Evolutionary conservation across 352 stramenopile genomes (phyloP).

Genomic region (Globisporangium rhizosaccharum): DNA sequence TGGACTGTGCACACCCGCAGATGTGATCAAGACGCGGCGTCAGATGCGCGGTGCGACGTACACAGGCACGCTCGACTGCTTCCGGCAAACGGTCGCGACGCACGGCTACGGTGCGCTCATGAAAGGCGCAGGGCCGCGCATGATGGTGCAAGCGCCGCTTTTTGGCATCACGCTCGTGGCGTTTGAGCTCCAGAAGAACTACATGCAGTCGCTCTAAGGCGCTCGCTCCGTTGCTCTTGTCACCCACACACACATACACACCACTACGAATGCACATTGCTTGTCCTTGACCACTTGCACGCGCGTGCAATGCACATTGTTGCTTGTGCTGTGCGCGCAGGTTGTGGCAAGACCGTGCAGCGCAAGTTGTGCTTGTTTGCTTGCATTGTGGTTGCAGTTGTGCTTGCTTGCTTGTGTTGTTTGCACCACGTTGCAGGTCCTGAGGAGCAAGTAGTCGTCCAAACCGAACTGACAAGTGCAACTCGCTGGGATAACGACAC

Average conservation of each 20-base stretch:
- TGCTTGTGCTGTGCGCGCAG: too few species aligned
- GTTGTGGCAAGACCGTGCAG: too few species aligned
- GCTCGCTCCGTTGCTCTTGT: background rate
- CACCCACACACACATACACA: background rate
- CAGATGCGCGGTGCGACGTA: constrained; percentile 81
- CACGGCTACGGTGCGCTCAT: constrained; percentile 84
- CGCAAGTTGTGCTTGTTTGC: too few species aligned
- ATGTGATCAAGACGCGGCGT: constrained; percentile 89
- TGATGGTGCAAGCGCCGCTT: constrained; percentile 84
- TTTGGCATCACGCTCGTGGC: constrained; percentile 82
- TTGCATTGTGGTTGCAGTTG: too few species aligned
- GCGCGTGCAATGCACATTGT: too few species aligned
- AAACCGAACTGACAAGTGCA: too few species aligned
- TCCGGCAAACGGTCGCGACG: constrained; percentile 60
- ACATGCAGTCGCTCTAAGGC: constrained; percentile 58
- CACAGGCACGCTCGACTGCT: constrained; percentile 79
- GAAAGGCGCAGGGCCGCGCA: constrained; percentile 77
- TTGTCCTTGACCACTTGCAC: too few species aligned
- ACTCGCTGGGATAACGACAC: too few species aligned
- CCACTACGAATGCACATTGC: background rate
- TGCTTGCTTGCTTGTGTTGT: too few species aligned
- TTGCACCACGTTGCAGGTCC: too few species aligned
- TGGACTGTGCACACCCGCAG: constrained; percentile 51
- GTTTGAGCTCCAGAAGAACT: constrained; percentile 88
- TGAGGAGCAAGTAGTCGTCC: too few species aligned